Evolutionary conservation across 306 rosid genomes (phyloP).

Genomic region (Sphenostylis stenocarpa): DNA sequence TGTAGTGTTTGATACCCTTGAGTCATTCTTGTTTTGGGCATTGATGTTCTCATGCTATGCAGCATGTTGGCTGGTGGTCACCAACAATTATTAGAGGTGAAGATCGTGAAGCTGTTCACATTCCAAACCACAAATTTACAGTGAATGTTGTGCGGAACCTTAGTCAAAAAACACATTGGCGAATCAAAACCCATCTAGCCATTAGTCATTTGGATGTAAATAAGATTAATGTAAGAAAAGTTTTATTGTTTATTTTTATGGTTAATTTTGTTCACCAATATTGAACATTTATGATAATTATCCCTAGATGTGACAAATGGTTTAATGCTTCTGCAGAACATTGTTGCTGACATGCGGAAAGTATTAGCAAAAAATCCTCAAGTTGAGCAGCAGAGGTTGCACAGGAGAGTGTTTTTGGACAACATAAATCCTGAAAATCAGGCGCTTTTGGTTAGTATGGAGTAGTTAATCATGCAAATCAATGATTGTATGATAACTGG

Average conservation of each 20-base stretch:
- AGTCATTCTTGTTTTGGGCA: not conserved
- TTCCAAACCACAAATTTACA: slow-evolving; percentile 95
- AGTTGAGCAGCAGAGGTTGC: slow-evolving; percentile 93
- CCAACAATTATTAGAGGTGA: slow-evolving; percentile 95
- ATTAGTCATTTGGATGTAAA: slow-evolving; percentile 90
- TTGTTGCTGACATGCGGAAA: slow-evolving; percentile 97
- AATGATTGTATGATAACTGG: slow-evolving; percentile 16
- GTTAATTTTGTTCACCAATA: slow-evolving; percentile 16
- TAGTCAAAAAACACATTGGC: slow-evolving; percentile 95
- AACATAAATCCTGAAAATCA: slow-evolving; percentile 78
- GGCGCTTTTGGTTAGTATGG: slow-evolving; percentile 81
- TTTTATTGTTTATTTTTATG: slow-evolving; percentile 1
- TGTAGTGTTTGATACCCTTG: slow-evolving; percentile 23
- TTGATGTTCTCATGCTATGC: slow-evolving; percentile 40
- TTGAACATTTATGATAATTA: slow-evolving; percentile 16
- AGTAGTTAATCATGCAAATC: slow-evolving; percentile 23
- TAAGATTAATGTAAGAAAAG: slow-evolving; percentile 75
- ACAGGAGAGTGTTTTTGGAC: slow-evolving; percentile 95
- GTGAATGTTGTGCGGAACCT: slow-evolving; percentile 89
- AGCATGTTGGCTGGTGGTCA: slow-evolving; percentile 99
- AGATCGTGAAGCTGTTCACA: slow-evolving; percentile 97
- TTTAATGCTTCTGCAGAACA: slow-evolving; percentile 57
- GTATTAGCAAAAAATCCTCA: slow-evolving; percentile 96
- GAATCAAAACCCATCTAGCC: slow-evolving; percentile 90
- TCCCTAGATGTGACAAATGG: slow-evolving; percentile 20